Evolutionary conservation across 2,329 filamentous ascomycete species (phyloP), one percentile per base, ranked within the genome.

Genomic region (Verticillium albo-atrum): DNA sequence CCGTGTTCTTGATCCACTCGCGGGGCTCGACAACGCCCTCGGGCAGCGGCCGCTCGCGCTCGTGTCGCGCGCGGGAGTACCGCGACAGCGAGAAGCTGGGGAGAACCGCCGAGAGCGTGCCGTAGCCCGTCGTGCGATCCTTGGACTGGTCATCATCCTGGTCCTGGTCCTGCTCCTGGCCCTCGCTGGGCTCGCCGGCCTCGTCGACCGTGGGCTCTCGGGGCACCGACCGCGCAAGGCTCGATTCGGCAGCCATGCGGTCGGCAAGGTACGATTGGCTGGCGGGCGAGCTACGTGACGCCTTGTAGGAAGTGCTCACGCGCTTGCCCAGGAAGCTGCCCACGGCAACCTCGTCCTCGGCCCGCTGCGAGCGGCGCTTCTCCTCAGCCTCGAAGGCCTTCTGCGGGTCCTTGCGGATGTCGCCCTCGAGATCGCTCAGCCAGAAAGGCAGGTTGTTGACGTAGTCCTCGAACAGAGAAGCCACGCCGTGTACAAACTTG

Each of bases 401-500:
- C 71, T 95, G 90, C 0, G 95, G 95, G 71, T 98, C 93, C 71
- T 91, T 92, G 66, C 94, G 89, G 70, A 99, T 99, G 71, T 99
- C 95, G 32, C 86, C 91, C 71, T 97, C 94, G 51, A 98, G 82
- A 63, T 96, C 90, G 68, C 89, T 89, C 34, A 98, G 84, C 95
- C 95, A 99, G 78, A 98, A 97, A 15, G 95, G 95, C 69, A 98
- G 87, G 63, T 87, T 93, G 76, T 98, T 98, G 73, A 99, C 93
- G 69, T 97, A 87, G 74, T 99, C 92, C 68, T 98, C 95, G 66
- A 98, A 98, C 2, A 99, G 82, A 42, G 89, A 88, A 7, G 94
- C 93, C 4, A 96, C 88, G 62, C 95, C 95, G 68, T 99, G 94
- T 2, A 96, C 90, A 67, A 98, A 99, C 74, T 99, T 99, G 68